A percentile compares a stretch with the other conserved stretches of the same genome.
Conservation (phyloP, 371 early-diverging fungal genomes). For the Haplosporangium sp. region DNA sequence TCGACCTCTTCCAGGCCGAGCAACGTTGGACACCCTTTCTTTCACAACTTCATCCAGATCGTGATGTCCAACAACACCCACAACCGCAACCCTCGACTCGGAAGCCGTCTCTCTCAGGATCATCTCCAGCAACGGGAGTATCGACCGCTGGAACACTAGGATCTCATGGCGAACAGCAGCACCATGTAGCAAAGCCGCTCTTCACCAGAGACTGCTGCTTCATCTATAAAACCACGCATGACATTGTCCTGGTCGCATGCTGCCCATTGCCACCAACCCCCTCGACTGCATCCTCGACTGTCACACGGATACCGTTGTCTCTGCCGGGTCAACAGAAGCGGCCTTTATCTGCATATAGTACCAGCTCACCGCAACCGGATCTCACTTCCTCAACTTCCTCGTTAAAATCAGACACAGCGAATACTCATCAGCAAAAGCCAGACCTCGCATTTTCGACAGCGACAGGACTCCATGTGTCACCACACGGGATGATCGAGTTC, state of each 20-base stretch:
- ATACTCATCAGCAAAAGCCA: conserved; percentile 5
- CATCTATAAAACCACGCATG: conserved; percentile 27
- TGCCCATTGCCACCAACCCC: conserved; percentile 37
- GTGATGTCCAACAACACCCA: background rate
- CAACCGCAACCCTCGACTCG: background rate
- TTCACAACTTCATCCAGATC: conserved; percentile 1
- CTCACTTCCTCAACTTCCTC: background rate
- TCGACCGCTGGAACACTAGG: background rate
- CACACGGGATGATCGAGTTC: conserved; percentile 35
- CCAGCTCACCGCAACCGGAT: background rate
- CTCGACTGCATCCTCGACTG: conserved; percentile 12
- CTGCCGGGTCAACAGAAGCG: conserved; percentile 15
- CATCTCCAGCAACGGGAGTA: background rate
- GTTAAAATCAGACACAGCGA: background rate
- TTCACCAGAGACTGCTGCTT: conserved; percentile 27
- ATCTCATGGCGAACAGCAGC: background rate
- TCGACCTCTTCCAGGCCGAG: conserved; percentile 38
- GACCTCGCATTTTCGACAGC: conserved; percentile 31
- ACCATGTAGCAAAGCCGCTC: conserved; percentile 8
- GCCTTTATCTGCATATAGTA: background rate
- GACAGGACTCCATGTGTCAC: conserved; percentile 11
- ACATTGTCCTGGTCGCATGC: conserved; percentile 38
- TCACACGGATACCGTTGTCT: conserved; percentile 22
- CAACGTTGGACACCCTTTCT: conserved; percentile 17
- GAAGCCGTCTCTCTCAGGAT: background rate